Evolutionary conservation across 768 basidiomycete genomes (phyloP), one percentile per base, ranked within the genome.

Genomic region (Tulasnella sp.): DNA sequence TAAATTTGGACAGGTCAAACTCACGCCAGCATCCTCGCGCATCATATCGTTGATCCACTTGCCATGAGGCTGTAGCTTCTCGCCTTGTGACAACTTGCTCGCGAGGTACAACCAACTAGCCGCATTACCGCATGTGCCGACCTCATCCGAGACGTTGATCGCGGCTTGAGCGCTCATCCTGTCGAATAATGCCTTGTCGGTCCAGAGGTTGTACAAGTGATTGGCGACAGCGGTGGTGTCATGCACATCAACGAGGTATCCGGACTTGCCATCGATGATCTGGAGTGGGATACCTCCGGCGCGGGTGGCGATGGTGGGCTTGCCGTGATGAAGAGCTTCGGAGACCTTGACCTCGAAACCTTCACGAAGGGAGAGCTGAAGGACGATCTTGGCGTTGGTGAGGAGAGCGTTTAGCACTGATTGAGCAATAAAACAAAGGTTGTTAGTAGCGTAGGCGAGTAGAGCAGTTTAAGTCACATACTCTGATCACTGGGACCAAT

Each of bases 281-380:
- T 97, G 94, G 49, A 96, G 81, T 43, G 94, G 94, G 68, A 97
- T 95, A 65, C 56, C 93, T 61, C 94, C 94, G 3, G 94, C 94
- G 77, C 77, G 68, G 53, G 78, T 84, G 7, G 88, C 88, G 66
- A 97, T 80, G 67, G 94, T 78, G 30, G 92, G 92, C 64, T 87
- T 86, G 62, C 87, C 87, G 29, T 89, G 83, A 71, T 94, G 88
- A 54, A 97, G 77, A n/a, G 88, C 90, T 73, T 95, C 90, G 49
- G 90, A 92, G 51, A 94, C 92, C 72, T 97, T 97, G 73, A 97
- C 90, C 69, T 97, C 94, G 73, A 96, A 97, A 27, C 94, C 94
- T 74, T 97, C 94, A 60, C 92, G 85, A 47, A 87, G 85, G 53
- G 89, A 92, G 47, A 97, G 82, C 71, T 97, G 94, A 51, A 91